Evolutionary conservation across 495 filamentous ascomycete species (phyloP).

Genomic region (Daldinia caldariorum): DNA sequence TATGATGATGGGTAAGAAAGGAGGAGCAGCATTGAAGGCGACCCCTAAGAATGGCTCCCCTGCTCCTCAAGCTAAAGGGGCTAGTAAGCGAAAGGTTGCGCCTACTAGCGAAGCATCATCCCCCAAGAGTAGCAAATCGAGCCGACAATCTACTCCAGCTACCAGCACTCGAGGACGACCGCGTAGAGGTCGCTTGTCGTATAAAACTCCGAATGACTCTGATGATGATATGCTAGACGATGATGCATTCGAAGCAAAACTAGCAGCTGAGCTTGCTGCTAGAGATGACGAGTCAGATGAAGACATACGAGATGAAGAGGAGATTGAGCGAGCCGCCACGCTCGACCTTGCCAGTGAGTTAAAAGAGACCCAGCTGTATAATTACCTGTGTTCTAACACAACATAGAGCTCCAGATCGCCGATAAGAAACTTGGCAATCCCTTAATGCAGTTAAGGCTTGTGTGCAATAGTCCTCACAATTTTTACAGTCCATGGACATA

Average conservation of each 20-base stretch:
- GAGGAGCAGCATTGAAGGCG: constrained; percentile 33
- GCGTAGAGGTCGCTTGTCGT: constrained; percentile 53
- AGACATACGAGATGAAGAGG: constrained; percentile 60
- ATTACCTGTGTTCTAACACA: constrained; percentile 26
- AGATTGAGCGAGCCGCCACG: constrained; percentile 73
- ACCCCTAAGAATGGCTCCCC: constrained; percentile 29
- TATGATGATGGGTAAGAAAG: constrained; percentile 59
- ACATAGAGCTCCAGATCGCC: constrained; percentile 77
- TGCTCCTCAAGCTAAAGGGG: constrained; percentile 40
- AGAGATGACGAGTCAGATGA: constrained; percentile 63
- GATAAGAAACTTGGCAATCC: constrained; percentile 96
- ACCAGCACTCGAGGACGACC: constrained; percentile 58
- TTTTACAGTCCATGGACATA: constrained; percentile 91
- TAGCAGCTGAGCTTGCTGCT: constrained; percentile 68
- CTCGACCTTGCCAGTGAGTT: constrained; percentile 80
- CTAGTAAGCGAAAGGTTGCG: constrained; percentile 58
- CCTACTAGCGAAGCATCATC: constrained; percentile 46
- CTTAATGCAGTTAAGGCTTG: constrained; percentile 89
- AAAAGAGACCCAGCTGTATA: background rate
- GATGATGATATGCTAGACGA: constrained; percentile 81
- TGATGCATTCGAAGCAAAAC: constrained; percentile 73
- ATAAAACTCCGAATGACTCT: constrained; percentile 60
- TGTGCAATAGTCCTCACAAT: constrained; percentile 93
- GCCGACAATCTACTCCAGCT: constrained; percentile 73
- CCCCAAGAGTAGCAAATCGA: constrained; percentile 77